A percentile compares a stretch with the other conserved stretches of the same genome.
Evolutionary conservation across 108 stramenopile genomes (phyloP).

Genomic region (Fistulifera solaris): DNA sequence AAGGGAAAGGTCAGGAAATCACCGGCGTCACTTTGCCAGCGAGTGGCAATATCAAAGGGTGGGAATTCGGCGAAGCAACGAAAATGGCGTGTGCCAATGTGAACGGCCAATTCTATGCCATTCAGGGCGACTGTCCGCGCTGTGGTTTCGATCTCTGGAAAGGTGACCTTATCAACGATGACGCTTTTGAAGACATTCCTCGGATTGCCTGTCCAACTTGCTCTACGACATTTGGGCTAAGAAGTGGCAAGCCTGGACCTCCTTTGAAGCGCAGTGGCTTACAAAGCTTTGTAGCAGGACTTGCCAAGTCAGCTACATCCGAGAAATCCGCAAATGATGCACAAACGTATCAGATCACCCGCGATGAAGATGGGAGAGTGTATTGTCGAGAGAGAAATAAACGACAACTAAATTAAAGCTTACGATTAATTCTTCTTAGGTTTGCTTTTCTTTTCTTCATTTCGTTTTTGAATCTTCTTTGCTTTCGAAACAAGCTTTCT

Average conservation of each 20-base stretch:
- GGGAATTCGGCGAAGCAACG: constrained; percentile 70
- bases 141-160: constrained; percentile 76
- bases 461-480: constrained; percentile 55
- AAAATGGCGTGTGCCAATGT: constrained; percentile 71
- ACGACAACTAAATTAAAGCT: not conserved
- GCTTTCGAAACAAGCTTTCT: constrained; percentile 59
- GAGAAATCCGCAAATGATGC: constrained; percentile 41
- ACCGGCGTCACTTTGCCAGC: constrained; percentile 75
- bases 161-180: constrained; percentile 54
- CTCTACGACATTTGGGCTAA: constrained; percentile 53
- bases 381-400: constrained; percentile 37
- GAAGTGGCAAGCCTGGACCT: constrained; percentile 62
- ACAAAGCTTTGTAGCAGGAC: constrained; percentile 56
- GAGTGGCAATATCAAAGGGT: constrained; percentile 55
- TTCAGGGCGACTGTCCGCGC: constrained; percentile 62
- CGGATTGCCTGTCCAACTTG: constrained; percentile 77
- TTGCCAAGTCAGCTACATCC: constrained; percentile 66
- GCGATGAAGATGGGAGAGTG: constrained; percentile 60
- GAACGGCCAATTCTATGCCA: constrained; percentile 50
- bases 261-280: constrained; percentile 64
- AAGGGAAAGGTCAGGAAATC: constrained; percentile 76
- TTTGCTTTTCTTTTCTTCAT: constrained; percentile 36
- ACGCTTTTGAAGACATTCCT: constrained; percentile 50
- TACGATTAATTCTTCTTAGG: constrained; percentile 12
- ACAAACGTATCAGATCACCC: constrained; percentile 47